Base-by-base conservation (phyloP, 441 rosid genomes). In the Erodium texanum region DNA sequence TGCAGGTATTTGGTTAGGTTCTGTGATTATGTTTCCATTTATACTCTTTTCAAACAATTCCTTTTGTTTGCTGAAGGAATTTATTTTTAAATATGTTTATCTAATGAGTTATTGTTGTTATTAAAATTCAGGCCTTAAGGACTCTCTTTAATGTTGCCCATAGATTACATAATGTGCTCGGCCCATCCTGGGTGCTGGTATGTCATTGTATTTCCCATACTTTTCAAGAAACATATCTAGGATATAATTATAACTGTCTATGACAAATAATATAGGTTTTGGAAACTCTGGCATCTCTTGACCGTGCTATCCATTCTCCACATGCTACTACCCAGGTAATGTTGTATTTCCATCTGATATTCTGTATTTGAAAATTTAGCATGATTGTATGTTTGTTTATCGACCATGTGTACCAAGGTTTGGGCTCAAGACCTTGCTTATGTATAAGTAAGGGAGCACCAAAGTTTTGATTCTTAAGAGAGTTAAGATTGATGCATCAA, bases 131-230 rank as follows among this genome's bases (percentile, higher is more conserved):
- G 99, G 98, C 98, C 52, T 78, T 95, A 71, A 82, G 99, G 81
- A 95, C 99, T 68, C 98, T 95, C 77, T 95, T 95, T 83, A 95
- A 95, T 76, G 75, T 95, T 72, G 90, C 98, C 75, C 98, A 90
- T 84, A 82, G 99, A 72, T 78, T 95, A 76, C 93, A 90, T 79
- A 92, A 92, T 76, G 97, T 90, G 66, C 83, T 95, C 81, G 99
- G 99, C 52, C 97, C 98, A 18, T 95, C 99, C 36, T 95, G 99
- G 99, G 94, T 92, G 76, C 81, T 95, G 94, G 98, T 92, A 86
- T 77, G 97, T 82, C 71, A 54, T 29, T 72, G 68, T 75, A 63
- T 72, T 77, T 75, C 70, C 66, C 15, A 41, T 69, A 64, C 69
- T 71, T 58, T 65, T 75, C 73, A 65, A 43, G 18, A 73, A 66